Percentiles rank a stretch among this genome's conserved stretches.
These are phyloP conservation scores for Paramecium primaurelia DNA, from an alignment of 73 alveolate species.

Conservation along the genomic window DNA sequence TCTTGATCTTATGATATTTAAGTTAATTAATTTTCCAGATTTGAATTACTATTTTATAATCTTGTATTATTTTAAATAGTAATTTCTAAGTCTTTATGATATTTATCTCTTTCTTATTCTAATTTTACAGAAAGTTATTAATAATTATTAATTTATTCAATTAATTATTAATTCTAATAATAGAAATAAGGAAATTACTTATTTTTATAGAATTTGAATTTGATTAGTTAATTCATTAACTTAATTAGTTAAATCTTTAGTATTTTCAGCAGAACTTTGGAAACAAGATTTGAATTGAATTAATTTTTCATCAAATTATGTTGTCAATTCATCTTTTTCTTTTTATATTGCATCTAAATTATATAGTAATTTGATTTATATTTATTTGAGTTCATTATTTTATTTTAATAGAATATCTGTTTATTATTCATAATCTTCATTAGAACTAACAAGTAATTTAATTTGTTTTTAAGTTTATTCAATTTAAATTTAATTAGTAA, in stretches of 20 bases:
- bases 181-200: background rate
- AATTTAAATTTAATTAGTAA: background rate
- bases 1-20: background rate
- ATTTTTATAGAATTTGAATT: background rate
- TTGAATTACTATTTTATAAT: background rate
- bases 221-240: background rate
- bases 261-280: background rate
- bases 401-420: background rate
- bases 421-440: slow-evolving; percentile 5
- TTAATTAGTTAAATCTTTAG: background rate
- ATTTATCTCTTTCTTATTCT: background rate
- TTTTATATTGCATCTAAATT: background rate
- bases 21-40: background rate
- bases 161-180: background rate
- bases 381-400: slow-evolving; percentile 11
- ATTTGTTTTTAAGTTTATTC: background rate
- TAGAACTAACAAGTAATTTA: background rate
- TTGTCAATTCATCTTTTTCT: slow-evolving; percentile 14
- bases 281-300: background rate
- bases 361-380: slow-evolving; percentile 13
- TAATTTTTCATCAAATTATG: background rate
- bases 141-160: background rate
- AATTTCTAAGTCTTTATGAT: background rate
- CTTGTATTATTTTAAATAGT: background rate
- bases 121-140: background rate